Percentiles rank a stretch among this genome's conserved stretches.
Evolutionary conservation across 2,329 filamentous ascomycete species (phyloP).

Genomic region (Fonsecaea pedrosoi): DNA sequence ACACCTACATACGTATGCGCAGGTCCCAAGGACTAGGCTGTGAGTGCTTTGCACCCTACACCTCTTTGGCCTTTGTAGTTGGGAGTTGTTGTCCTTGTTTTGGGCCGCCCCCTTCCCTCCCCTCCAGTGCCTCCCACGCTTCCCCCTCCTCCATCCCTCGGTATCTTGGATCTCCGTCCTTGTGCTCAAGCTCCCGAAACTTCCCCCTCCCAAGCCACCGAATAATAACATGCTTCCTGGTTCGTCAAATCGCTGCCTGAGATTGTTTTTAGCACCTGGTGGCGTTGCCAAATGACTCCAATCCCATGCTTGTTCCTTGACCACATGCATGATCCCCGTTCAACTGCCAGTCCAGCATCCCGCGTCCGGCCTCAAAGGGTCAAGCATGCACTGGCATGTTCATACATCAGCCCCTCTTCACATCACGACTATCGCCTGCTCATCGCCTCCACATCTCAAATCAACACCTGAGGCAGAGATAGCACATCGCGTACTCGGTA

Average conservation of each 20-base stretch:
- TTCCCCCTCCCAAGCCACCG: slow-evolving; percentile 10
- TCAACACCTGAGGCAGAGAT: background rate
- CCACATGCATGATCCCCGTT: slow-evolving; percentile 17
- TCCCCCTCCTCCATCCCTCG: background rate
- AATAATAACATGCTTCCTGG: slow-evolving; percentile 19
- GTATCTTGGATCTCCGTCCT: background rate
- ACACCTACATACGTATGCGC: background rate
- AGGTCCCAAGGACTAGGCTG: too few species aligned
- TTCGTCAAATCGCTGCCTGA: slow-evolving; percentile 12
- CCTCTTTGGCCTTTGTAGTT: background rate
- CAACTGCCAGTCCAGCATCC: background rate
- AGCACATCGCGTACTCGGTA: background rate
- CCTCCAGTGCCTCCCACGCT: too few species aligned
- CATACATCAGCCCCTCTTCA: slow-evolving; percentile 5
- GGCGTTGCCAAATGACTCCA: slow-evolving; percentile 21
- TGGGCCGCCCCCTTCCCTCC: too few species aligned
- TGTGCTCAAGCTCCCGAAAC: background rate
- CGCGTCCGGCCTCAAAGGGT: slow-evolving; percentile 5
- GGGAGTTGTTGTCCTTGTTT: background rate
- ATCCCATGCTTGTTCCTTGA: slow-evolving; percentile 25
- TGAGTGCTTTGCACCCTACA: background rate
- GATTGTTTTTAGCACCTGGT: slow-evolving; percentile 20
- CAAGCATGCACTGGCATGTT: background rate
- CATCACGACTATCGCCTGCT: background rate
- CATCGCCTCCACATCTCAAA: slow-evolving; percentile 5